Evolutionary conservation across 306 rosid species (phyloP).

Genomic region (Vachellia pachyceras): DNA sequence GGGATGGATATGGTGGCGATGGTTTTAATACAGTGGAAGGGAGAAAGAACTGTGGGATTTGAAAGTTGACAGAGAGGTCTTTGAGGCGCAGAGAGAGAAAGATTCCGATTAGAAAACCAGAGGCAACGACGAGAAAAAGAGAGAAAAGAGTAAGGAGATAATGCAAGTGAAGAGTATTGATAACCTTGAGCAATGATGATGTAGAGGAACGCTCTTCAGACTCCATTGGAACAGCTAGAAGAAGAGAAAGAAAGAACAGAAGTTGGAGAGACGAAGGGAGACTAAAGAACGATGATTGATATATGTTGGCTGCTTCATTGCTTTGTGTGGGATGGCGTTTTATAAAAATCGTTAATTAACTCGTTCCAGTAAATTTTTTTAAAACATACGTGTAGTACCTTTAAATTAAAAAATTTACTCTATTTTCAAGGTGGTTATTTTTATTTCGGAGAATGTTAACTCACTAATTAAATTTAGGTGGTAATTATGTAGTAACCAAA

Average conservation of each 20-base stretch:
- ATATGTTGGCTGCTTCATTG: no score
- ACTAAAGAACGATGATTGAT: background rate
- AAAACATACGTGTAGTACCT: no score
- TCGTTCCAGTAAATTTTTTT: no score
- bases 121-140: constrained; percentile 42
- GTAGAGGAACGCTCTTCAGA: constrained; percentile 2
- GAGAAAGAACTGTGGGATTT: constrained; percentile 13
- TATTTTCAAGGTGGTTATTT: no score
- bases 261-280: background rate
- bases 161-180: constrained; percentile 34
- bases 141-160: constrained; percentile 38
- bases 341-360: no score
- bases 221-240: constrained; percentile 34
- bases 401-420: no score
- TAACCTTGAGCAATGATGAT: constrained; percentile 42
- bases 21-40: background rate
- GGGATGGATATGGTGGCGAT: background rate
- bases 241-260: background rate
- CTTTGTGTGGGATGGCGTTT: background rate
- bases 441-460: no score
- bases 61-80: constrained; percentile 32
- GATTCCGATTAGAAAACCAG: constrained; percentile 60
- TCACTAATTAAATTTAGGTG: no score
- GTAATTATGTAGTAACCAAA: no score
- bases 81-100: constrained; percentile 42